phyloP scores from a whole-genome alignment of 2,329 filamentous ascomycete species.

The Cyphellophora attinorum region DNA sequence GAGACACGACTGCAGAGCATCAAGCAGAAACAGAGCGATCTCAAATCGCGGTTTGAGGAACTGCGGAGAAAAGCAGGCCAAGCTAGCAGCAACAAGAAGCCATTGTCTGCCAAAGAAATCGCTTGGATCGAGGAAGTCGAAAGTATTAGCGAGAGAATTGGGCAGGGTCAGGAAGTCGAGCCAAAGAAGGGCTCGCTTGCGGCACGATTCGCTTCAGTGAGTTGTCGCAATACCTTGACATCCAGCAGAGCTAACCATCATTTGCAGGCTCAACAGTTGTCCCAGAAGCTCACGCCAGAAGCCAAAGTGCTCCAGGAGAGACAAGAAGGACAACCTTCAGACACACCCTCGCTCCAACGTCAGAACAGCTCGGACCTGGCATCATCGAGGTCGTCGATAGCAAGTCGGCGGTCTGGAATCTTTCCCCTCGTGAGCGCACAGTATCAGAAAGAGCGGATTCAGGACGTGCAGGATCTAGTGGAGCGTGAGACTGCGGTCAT shows the following conservation, averaged over 20 bases:
- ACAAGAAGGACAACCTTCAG: slow-evolving; percentile 18
- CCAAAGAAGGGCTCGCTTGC: slow-evolving; percentile 19
- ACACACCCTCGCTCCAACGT: slow-evolving; percentile 4
- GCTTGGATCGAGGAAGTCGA: slow-evolving; percentile 36
- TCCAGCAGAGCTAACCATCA: slow-evolving; percentile 9
- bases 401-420: slow-evolving; percentile 1
- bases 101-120: slow-evolving; percentile 36
- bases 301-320: slow-evolving; percentile 23
- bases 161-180: slow-evolving; percentile 15
- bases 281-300: slow-evolving; percentile 27
- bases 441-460: slow-evolving; percentile 35
- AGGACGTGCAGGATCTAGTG: slow-evolving; percentile 40
- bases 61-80: slow-evolving; percentile 30
- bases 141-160: slow-evolving; percentile 27
- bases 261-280: slow-evolving; percentile 30
- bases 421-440: slow-evolving; percentile 14
- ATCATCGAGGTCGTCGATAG: slow-evolving; percentile 11
- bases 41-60: slow-evolving; percentile 33
- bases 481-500: slow-evolving; percentile 32
- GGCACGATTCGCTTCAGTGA: slow-evolving; percentile 31
- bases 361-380: slow-evolving; percentile 10
- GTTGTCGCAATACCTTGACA: slow-evolving; percentile 10
- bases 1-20: slow-evolving; percentile 31
- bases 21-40: slow-evolving; percentile 28
- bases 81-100: slow-evolving; percentile 29